A percentile compares a stretch with the other conserved stretches of the same genome.
phyloP scores from a whole-genome alignment of 2,329 filamentous ascomycete species.

The Nectriaceae sp. region DNA sequence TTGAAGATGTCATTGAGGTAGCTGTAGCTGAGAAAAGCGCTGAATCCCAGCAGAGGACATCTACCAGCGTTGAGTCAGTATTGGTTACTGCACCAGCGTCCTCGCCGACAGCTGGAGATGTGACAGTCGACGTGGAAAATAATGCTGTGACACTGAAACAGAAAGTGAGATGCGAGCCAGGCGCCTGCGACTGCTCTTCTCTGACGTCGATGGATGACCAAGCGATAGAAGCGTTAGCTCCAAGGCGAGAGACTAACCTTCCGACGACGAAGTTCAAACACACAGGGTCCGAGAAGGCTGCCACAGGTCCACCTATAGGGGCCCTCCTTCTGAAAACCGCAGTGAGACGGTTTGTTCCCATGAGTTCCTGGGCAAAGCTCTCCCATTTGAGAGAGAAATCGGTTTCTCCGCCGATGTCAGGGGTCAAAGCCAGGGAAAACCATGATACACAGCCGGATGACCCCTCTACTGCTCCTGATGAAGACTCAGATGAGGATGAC shows the following conservation, averaged over 20 bases:
- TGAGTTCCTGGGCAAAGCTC: slow-evolving; percentile 26
- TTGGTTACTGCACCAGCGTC: too few species aligned
- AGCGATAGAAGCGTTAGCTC: not conserved
- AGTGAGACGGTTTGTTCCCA: slow-evolving; percentile 24
- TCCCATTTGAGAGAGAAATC: slow-evolving; percentile 10
- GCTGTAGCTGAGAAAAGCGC: too few species aligned
- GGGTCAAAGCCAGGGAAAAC: not conserved
- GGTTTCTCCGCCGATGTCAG: not conserved
- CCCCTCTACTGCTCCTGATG: not conserved
- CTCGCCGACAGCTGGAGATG: too few species aligned
- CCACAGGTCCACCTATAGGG: too few species aligned
- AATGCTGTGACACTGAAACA: too few species aligned
- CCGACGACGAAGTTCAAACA: not conserved
- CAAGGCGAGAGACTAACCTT: not conserved
- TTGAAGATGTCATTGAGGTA: not conserved
- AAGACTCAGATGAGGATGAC: not conserved
- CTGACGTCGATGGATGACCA: not conserved
- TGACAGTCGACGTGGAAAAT: too few species aligned
- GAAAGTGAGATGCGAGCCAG: too few species aligned
- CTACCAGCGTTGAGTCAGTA: too few species aligned
- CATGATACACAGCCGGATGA: not conserved
- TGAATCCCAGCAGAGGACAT: not conserved
- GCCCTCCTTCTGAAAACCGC: slow-evolving; percentile 17
- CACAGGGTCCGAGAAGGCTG: not conserved
- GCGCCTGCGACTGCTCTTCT: not conserved